Evolutionary conservation across 148 eudicot species (phyloP).

Genomic region (Tetragonia tetragonoides): DNA sequence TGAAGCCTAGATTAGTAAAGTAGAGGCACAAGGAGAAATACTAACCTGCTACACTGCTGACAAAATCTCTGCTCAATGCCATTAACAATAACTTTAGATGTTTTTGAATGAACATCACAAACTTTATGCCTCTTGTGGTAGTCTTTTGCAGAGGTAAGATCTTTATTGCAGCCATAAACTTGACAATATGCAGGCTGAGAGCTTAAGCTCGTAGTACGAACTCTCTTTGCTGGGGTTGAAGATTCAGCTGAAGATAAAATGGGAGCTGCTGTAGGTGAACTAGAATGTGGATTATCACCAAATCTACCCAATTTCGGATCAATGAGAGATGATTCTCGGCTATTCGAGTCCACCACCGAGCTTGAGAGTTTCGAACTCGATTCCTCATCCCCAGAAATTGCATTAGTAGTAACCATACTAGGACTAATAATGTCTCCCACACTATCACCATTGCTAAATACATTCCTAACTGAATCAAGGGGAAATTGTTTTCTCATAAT

Average conservation of each 20-base stretch:
- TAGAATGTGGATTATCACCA: conserved; percentile 29
- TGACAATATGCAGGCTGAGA: conserved; percentile 54
- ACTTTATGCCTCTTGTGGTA: conserved; percentile 89
- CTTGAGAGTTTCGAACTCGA: conserved; percentile 35
- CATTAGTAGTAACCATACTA: conserved; percentile 28
- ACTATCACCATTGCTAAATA: conserved; percentile 14
- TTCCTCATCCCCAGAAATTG: conserved; percentile 36
- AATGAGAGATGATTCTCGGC: conserved; percentile 39
- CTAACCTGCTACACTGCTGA: conserved; percentile 98
- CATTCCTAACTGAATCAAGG: conserved; percentile 27
- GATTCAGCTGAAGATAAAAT: conserved; percentile 35
- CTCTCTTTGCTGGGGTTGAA: conserved; percentile 43
- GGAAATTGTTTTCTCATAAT: conserved; percentile 26
- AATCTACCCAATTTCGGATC: conserved; percentile 63
- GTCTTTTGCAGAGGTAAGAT: conserved; percentile 67
- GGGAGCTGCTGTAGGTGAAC: conserved; percentile 26
- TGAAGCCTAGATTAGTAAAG: not conserved
- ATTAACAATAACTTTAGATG: conserved; percentile 73
- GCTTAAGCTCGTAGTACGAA: conserved; percentile 32
- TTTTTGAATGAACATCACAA: conserved; percentile 84
- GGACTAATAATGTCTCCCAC: conserved; percentile 25
- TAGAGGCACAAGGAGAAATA: conserved; percentile 7
- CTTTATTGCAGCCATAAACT: conserved; percentile 74
- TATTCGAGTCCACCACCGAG: conserved; percentile 46
- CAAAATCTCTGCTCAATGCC: conserved; percentile 89